Percentiles rank a stretch among this genome's conserved stretches.
phyloP scores from a whole-genome alignment of 2,329 filamentous ascomycete genomes.

The Fusarium cicatricum region DNA sequence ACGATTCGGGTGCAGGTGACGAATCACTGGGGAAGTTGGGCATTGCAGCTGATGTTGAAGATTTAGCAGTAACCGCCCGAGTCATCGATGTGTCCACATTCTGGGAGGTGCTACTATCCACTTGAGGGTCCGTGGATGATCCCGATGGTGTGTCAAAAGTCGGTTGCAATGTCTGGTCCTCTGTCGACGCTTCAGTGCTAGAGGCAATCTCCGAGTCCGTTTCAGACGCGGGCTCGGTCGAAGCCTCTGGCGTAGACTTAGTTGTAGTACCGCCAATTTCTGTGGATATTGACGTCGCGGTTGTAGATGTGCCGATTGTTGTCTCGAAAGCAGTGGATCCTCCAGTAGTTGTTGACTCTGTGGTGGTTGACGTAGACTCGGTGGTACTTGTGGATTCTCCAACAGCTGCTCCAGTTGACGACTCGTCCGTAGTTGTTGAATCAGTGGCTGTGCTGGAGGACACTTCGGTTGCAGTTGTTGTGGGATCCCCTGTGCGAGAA shows the following conservation, averaged over 20 bases:
- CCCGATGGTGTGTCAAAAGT: background rate
- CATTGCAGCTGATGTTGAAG: background rate
- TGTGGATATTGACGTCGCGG: background rate
- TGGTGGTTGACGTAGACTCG: background rate
- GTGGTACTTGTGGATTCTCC: background rate
- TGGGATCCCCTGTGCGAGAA: no score
- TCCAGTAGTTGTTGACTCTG: background rate
- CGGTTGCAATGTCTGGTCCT: background rate
- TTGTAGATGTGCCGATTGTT: background rate
- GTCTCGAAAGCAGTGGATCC: background rate
- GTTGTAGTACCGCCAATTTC: no score
- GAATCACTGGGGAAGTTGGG: background rate
- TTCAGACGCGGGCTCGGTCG: background rate
- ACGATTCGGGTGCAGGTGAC: background rate
- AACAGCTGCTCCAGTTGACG: no score
- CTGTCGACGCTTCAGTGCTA: background rate
- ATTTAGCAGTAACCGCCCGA: background rate
- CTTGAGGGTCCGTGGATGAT: background rate
- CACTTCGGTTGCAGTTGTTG: no score
- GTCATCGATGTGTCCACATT: background rate
- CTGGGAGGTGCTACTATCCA: background rate
- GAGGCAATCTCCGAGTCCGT: background rate
- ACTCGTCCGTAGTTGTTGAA: no score
- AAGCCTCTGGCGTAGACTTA: background rate
- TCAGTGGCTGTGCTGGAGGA: no score